phyloP scores from a whole-genome alignment of 352 stramenopile genomes.

The Phytopythium kandeliae region DNA sequence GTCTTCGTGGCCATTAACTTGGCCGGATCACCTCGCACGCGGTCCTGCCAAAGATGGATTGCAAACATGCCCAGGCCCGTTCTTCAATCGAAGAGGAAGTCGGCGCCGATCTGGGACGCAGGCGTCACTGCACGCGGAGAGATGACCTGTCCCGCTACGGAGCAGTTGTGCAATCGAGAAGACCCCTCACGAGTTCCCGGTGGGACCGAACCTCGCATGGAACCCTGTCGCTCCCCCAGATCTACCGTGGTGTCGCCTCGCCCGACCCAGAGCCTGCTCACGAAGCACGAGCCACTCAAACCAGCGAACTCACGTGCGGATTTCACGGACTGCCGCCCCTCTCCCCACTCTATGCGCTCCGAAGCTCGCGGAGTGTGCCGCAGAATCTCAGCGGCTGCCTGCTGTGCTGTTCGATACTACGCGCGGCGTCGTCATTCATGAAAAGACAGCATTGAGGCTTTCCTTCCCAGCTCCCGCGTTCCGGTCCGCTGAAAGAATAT shows the following conservation, averaged over 20 bases:
- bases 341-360: conserved; percentile 1
- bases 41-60: neutral
- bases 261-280: neutral
- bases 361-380: neutral
- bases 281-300: conserved; percentile 1
- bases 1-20: too few relatives aligned
- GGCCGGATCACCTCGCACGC: neutral
- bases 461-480: neutral
- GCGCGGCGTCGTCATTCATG: conserved; percentile 1
- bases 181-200: neutral
- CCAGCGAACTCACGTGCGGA: neutral
- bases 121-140: neutral
- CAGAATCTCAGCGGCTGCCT: neutral
- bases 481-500: conserved; percentile 4
- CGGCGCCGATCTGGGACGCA: neutral
- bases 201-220: too few relatives aligned
- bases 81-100: neutral
- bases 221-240: neutral
- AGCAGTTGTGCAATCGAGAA: neutral
- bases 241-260: neutral
- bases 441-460: neutral
- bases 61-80: neutral
- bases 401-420: neutral
- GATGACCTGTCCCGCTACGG: neutral
- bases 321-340: neutral